phyloP scores from a whole-genome alignment of 2,329 filamentous ascomycete species.

The Conoideocrella luteorostrata region DNA sequence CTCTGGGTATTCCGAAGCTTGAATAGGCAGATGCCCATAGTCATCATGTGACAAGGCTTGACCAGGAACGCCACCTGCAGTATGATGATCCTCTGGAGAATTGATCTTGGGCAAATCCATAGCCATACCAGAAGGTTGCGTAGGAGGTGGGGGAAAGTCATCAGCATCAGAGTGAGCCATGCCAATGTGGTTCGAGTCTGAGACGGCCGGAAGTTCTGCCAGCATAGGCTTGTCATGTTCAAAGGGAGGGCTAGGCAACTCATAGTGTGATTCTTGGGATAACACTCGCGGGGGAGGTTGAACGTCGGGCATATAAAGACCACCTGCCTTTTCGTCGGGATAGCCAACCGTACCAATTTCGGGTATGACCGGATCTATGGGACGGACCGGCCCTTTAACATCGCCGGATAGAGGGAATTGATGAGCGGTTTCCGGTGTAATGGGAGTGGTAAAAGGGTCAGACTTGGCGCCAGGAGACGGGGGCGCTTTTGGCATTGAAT shows the following conservation, averaged over 20 bases:
- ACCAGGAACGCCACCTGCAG: slow-evolving; percentile 1
- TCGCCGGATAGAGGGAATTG: slow-evolving; percentile 12
- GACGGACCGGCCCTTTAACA: slow-evolving; percentile 20
- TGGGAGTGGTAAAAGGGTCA: slow-evolving; percentile 31
- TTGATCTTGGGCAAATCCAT: slow-evolving; percentile 27
- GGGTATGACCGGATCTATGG: slow-evolving; percentile 29
- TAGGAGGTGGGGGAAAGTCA: slow-evolving; percentile 19
- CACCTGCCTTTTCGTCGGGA: slow-evolving; percentile 18
- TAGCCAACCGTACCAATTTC: slow-evolving; percentile 30
- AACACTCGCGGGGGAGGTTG: slow-evolving; percentile 23
- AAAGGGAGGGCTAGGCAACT: slow-evolving; percentile 16
- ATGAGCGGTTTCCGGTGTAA: slow-evolving; percentile 22
- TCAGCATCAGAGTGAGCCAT: slow-evolving; percentile 14
- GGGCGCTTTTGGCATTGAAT: slow-evolving; percentile 39
- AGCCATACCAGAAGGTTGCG: slow-evolving; percentile 24
- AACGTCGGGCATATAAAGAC: slow-evolving; percentile 20
- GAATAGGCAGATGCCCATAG: slow-evolving; percentile 18
- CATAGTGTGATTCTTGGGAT: slow-evolving; percentile 20
- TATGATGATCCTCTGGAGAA: slow-evolving; percentile 17
- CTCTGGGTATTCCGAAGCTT: slow-evolving; percentile 27
- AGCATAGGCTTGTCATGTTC: slow-evolving; percentile 12
- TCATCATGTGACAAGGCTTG: slow-evolving; percentile 10
- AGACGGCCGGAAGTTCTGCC: slow-evolving; percentile 9
- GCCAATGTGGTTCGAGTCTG: slow-evolving; percentile 10
- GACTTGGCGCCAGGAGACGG: slow-evolving; percentile 25